Evolutionary conservation across 805 yeast species (phyloP), one percentile per base, ranked within the genome.

Genomic region (Candida cerambycidarum): DNA sequence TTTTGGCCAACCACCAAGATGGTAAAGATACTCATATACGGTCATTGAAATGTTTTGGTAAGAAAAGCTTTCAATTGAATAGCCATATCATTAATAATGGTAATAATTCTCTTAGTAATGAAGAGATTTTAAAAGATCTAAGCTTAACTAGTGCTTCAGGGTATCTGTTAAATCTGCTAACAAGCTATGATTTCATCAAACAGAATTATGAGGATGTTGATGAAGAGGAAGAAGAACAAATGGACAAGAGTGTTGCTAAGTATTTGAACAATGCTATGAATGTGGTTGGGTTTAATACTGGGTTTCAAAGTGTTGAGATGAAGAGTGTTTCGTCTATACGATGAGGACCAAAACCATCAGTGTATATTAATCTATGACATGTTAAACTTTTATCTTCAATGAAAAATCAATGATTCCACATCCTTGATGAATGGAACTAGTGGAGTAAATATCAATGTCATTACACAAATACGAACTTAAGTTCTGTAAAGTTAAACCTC

Each of bases 11-110:
- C 54, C 96, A 89, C 54, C 97, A 90, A 57, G 89, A 88, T 57
- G 99, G 99, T 35, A 93, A 92, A 57, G 99, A 93, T 60, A 83
- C 96, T 0, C 98, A 89, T 59, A 69, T 93, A 9, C 65, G 99
- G 36, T 84, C 89, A 0, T 71, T 90, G 13, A 79, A 69, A 60
- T 87, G 54, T 68, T 80, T 61, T 48, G 75, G 75, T 3, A 69
- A 64, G 42, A 69, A 67, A 44, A 40, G 62, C 3, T 36, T 44
- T 16, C 41, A 29, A 27, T 27, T 18, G 15, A 37, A 21, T 12
- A 42, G 16, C 32, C 45, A 43, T 12, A 30, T 16, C 12, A 32
- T 39, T n/a, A 25, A 36, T 14, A 40, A 38, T 16, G 17, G 5
- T 11, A 39, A 39, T 27, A 33, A 35, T 27, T 38, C 36, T 11